Evolutionary conservation across 176 grass and related monocot species (phyloP).

Genomic region (Oryza longistaminata): DNA sequence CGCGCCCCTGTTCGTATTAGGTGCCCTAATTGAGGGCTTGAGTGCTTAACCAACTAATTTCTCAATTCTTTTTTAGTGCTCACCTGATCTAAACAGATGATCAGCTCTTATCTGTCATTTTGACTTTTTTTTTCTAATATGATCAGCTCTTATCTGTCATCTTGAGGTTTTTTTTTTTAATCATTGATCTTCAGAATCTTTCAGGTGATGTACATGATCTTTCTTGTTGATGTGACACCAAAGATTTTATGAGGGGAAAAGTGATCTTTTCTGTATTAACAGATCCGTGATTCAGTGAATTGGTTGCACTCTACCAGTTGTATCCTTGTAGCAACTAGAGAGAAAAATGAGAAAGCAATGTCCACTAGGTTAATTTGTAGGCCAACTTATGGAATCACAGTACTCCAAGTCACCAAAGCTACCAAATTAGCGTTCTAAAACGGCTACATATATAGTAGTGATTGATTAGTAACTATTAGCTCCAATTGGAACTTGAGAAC

Average conservation of each 20-base stretch:
- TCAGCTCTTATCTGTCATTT: constrained; percentile 16
- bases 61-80: constrained; percentile 28
- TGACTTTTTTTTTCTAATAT: not conserved
- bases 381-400: not conserved
- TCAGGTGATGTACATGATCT: constrained; percentile 12
- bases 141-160: not conserved
- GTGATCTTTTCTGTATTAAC: not conserved
- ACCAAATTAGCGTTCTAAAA: not conserved
- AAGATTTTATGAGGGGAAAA: not conserved
- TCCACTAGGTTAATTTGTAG: not conserved
- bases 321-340: not conserved
- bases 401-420: too few relatives aligned
- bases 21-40: not conserved
- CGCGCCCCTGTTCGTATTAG: constrained; percentile 38
- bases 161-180: not conserved
- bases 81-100: constrained; percentile 32
- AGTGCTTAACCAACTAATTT: constrained; percentile 45
- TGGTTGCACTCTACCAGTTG: not conserved
- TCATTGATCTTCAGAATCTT: constrained; percentile 3
- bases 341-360: not conserved
- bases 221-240: not conserved
- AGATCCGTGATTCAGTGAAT: not conserved
- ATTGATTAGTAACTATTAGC: not conserved
- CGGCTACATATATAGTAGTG: not conserved
- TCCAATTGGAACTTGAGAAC: not conserved